Conservation (phyloP, 768 basidiomycete genomes). For the Leccinellum albellum region DNA sequence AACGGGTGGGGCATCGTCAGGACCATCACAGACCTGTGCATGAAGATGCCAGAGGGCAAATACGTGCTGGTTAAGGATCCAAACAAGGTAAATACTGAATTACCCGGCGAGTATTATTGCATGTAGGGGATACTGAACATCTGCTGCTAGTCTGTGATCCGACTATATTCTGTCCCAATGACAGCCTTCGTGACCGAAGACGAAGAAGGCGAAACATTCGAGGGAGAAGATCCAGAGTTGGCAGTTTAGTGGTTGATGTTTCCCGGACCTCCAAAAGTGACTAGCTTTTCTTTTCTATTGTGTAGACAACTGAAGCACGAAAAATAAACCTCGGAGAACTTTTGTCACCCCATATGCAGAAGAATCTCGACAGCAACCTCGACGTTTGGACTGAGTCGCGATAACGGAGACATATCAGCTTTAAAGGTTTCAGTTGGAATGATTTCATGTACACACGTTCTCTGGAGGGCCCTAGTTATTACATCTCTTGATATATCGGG, state of each 20-base stretch:
- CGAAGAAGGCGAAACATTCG: conserved; percentile 51
- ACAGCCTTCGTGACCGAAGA: conserved; percentile 83
- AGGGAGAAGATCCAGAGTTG: conserved; percentile 40
- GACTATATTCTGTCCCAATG: conserved; percentile 88
- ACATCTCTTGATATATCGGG: conserved; percentile 72
- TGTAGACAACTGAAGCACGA: background rate
- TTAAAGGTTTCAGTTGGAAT: background rate
- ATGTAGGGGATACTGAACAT: conserved; percentile 6
- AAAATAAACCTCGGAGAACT: background rate
- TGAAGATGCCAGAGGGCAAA: conserved; percentile 98
- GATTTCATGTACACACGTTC: conserved; percentile 51
- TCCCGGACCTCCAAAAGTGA: conserved; percentile 7
- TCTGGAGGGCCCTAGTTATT: conserved; percentile 72
- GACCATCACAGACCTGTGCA: conserved; percentile 88
- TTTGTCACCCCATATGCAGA: conserved; percentile 40
- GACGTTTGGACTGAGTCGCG: conserved; percentile 56
- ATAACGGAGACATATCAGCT: conserved; percentile 3
- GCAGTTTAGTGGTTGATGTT: conserved; percentile 21
- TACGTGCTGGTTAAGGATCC: conserved; percentile 97
- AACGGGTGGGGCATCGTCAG: conserved; percentile 99
- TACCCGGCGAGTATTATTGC: background rate
- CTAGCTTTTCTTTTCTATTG: background rate
- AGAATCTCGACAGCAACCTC: conserved; percentile 82
- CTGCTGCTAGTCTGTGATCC: conserved; percentile 77
- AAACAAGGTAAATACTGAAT: conserved; percentile 69